Percentiles rank a stretch among this genome's conserved stretches.
Evolutionary conservation across 139 green algal genomes (phyloP).

Genomic region (Astrephomene gubernaculifera): DNA sequence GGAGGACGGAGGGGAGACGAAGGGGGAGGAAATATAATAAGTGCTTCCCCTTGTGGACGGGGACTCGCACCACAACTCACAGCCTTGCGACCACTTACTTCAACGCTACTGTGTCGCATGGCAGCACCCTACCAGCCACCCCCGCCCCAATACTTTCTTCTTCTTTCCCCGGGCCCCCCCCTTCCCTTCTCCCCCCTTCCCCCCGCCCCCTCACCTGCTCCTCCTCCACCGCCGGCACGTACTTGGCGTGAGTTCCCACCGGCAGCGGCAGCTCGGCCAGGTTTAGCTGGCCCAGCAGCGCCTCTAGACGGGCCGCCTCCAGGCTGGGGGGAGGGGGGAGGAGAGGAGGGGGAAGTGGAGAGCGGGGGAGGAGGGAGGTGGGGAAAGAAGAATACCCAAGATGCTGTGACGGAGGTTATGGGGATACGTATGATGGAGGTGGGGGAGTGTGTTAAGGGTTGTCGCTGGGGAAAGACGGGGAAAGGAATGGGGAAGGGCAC

Average conservation of each 20-base stretch:
- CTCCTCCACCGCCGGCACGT: conserved; percentile 29
- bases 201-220: conserved; percentile 1
- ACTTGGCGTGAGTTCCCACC: conserved; percentile 10
- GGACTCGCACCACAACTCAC: too few species aligned
- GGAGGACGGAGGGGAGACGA: background rate
- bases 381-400: too few species aligned
- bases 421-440: too few species aligned
- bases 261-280: conserved; percentile 15
- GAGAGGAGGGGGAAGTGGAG: background rate
- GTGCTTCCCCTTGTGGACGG: too few species aligned
- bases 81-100: too few species aligned
- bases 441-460: too few species aligned
- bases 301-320: background rate
- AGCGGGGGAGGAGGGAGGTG: background rate
- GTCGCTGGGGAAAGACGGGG: too few species aligned
- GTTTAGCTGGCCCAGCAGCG: conserved; percentile 29
- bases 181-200: background rate
- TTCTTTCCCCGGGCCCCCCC: too few species aligned
- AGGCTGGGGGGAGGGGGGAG: background rate
- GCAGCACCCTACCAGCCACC: too few species aligned
- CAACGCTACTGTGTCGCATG: too few species aligned
- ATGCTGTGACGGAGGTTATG: too few species aligned
- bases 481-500: background rate
- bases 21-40: background rate
- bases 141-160: too few species aligned